These are phyloP conservation scores for Solanum habrochaites DNA, from an alignment of 257 asterid genomes.

Conservation along the genomic window DNA sequence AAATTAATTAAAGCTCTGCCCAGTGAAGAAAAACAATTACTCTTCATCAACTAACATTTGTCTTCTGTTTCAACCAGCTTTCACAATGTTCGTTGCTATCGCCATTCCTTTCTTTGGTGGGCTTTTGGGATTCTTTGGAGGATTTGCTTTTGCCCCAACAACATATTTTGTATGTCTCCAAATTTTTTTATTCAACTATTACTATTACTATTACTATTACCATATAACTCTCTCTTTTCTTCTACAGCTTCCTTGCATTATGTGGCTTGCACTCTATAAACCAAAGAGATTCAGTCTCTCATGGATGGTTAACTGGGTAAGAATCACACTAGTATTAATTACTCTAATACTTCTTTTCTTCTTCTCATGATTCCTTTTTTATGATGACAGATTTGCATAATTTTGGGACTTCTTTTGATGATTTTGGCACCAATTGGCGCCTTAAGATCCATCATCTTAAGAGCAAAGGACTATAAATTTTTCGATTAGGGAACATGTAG, in stretches of 20 bases:
- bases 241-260: conserved; percentile 11
- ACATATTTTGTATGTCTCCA: conserved; percentile 12
- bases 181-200: not conserved
- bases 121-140: conserved; percentile 20
- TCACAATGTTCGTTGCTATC: conserved; percentile 16
- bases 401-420: conserved; percentile 27
- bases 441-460: conserved; percentile 25
- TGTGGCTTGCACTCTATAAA: conserved; percentile 9
- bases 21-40: not conserved
- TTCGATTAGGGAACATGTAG: conserved; percentile 4
- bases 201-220: not conserved
- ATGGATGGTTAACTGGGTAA: conserved; percentile 13
- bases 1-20: not conserved
- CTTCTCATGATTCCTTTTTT: not conserved
- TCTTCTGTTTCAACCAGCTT: not conserved
- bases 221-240: not conserved
- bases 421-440: conserved; percentile 41
- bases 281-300: conserved; percentile 9
- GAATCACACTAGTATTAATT: not conserved
- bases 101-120: conserved; percentile 22
- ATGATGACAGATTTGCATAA: conserved; percentile 28
- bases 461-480: conserved; percentile 23
- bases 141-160: conserved; percentile 24
- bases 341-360: not conserved
- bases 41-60: not conserved